These are phyloP conservation scores for Salvia sclarea DNA, from an alignment of 305 asterid genomes.

Conservation along the genomic window DNA sequence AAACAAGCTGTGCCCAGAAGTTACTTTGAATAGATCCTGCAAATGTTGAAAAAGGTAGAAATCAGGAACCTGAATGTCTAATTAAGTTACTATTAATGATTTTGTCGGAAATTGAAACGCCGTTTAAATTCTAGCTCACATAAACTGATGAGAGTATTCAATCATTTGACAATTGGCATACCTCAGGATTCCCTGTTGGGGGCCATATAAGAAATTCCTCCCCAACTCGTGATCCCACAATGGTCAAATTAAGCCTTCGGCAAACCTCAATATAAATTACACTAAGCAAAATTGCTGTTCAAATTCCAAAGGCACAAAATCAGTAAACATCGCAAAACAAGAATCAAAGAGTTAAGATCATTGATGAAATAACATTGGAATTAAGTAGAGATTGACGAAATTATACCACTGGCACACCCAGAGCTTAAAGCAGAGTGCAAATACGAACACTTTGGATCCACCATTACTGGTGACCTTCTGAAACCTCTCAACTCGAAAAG, in stretches of 20 bases:
- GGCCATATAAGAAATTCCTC: conserved; percentile 98
- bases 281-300: conserved; percentile 83
- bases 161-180: conserved; percentile 29
- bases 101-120: not conserved
- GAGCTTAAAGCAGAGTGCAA: conserved; percentile 85
- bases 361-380: not conserved
- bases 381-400: conserved; percentile 9
- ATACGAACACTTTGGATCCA: conserved; percentile 78
- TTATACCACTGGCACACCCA: conserved; percentile 74
- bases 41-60: conserved; percentile 14
- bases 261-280: conserved; percentile 92
- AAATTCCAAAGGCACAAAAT: conserved; percentile 22
- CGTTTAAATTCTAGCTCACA: not conserved
- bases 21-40: conserved; percentile 81
- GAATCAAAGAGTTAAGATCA: not conserved
- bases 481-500: conserved; percentile 73
- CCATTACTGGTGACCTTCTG: conserved; percentile 69
- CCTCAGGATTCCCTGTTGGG: conserved; percentile 91
- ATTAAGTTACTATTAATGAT: not conserved
- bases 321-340: conserved; percentile 24
- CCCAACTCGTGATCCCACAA: conserved; percentile 96
- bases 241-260: conserved; percentile 77
- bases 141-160: not conserved
- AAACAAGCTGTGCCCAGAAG: conserved; percentile 81
- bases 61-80: not conserved